Conservation (phyloP, 2,329 filamentous ascomycete species). For the Colletotrichum spaethianum region DNA sequence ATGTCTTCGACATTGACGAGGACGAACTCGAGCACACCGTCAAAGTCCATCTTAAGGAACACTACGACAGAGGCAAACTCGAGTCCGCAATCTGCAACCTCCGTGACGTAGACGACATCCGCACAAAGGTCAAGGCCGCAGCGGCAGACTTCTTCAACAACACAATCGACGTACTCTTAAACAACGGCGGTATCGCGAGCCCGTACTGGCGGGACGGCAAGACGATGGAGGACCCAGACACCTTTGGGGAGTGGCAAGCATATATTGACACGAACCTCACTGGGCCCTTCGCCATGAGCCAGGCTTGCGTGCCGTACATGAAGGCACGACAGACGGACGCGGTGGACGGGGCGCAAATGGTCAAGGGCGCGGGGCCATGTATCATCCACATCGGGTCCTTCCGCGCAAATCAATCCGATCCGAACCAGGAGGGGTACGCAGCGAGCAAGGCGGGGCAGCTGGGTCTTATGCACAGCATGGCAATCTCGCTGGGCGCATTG, state of each 20-base stretch:
- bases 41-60: slow-evolving; percentile 48
- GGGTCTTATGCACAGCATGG: slow-evolving; percentile 55
- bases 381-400: slow-evolving; percentile 63
- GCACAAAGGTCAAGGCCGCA: slow-evolving; percentile 51
- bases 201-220: slow-evolving; percentile 59
- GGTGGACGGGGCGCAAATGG: slow-evolving; percentile 41
- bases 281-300: slow-evolving; percentile 59
- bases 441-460: slow-evolving; percentile 54
- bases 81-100: slow-evolving; percentile 58
- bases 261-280: slow-evolving; percentile 63
- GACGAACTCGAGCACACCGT: slow-evolving; percentile 55
- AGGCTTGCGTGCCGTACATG: slow-evolving; percentile 64
- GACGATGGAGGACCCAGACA: slow-evolving; percentile 60
- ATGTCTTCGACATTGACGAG: slow-evolving; percentile 59
- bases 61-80: slow-evolving; percentile 46
- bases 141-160: slow-evolving; percentile 52
- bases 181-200: slow-evolving; percentile 54
- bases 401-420: slow-evolving; percentile 60
- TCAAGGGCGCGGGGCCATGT: slow-evolving; percentile 53
- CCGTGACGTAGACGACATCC: slow-evolving; percentile 53
- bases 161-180: slow-evolving; percentile 56
- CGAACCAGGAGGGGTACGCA: slow-evolving; percentile 65
- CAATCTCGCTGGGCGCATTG: slow-evolving; percentile 49
- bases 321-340: slow-evolving; percentile 44
- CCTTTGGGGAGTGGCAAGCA: slow-evolving; percentile 60